Base-by-base conservation (phyloP, 768 basidiomycete genomes). In the Galerina sulciceps region DNA sequence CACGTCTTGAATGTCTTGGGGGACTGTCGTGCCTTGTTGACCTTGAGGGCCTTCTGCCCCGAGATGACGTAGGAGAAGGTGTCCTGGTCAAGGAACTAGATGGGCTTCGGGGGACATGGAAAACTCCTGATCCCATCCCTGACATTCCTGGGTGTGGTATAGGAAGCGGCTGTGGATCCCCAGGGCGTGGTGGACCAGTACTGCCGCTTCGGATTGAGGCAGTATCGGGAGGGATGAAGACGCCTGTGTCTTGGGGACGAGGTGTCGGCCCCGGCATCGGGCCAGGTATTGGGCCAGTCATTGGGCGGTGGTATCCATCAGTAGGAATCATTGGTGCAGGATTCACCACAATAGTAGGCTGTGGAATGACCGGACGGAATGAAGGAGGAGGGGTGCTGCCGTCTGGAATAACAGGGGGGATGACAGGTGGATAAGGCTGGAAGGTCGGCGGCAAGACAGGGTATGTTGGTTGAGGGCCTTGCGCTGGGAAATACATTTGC, bases 401-500 rank as follows among this genome's bases (percentile, higher is more conserved):
- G 22, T 50, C 60, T 26, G 76, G 76, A 56, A 77, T 50, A n/a
- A 74, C 78, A 22, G 66, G 69, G 8, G 80, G 79, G 52, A 81
- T 71, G 18, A 81, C 76, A 9, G 74, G 74, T 26, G 57, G 57
- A 43, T 45, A 51, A 34, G 65, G 59, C 14, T 66, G 65, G 63
- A 67, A 71, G 10, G 55, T 61, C 8, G 58, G 57, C 1, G 64
- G 67, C 35, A 62, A 47, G 17, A 61, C 61, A 23, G 47, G 48
- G 6, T 52, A 51, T 8, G 26, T 31, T 20, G 63, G 59, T 37
- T 55, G 61, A 17, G 63, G 63, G 15, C 65, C 64, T 53, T 59
- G 47, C 26, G 44, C 58, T 4, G 62, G 60, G n/a, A 47, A 51
- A 44, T 60, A 49, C 18, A 60, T 57, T 34, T 26, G 36, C 34